Conservation (phyloP, 1,284 basidiomycete species). For the Microbotryum scabiosae region DNA sequence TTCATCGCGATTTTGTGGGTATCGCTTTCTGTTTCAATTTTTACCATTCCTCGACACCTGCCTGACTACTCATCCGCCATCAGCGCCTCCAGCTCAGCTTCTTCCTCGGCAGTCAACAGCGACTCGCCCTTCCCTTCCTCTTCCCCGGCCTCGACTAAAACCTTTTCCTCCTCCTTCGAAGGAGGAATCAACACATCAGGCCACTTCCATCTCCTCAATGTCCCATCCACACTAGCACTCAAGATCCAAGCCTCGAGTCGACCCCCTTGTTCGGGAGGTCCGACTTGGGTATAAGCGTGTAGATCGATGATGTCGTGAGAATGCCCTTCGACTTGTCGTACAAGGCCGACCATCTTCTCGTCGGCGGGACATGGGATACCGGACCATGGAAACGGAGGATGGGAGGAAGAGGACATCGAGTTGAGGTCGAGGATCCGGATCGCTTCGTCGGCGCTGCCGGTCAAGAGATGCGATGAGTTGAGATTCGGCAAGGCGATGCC, state of each 20-base stretch:
- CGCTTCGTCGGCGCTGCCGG: constrained; percentile 65
- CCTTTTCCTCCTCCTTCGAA: neutral
- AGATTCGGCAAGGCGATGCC: constrained; percentile 48
- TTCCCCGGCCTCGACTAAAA: constrained; percentile 10
- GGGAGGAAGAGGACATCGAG: constrained; percentile 10
- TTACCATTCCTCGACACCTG: too few species aligned
- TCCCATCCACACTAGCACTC: constrained; percentile 72
- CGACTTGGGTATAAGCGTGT: constrained; percentile 57
- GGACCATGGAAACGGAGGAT: constrained; percentile 1
- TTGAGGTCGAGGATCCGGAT: constrained; percentile 51
- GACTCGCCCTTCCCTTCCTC: constrained; percentile 11
- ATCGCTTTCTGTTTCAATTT: too few species aligned
- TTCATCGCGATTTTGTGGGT: too few species aligned
- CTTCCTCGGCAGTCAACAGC: constrained; percentile 29
- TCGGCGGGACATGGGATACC: constrained; percentile 15
- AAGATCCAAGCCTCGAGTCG: constrained; percentile 53
- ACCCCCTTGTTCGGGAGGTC: constrained; percentile 42
- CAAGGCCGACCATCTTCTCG: constrained; percentile 40
- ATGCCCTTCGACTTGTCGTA: constrained; percentile 63
- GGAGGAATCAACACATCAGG: constrained; percentile 8
- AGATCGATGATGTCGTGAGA: constrained; percentile 75
- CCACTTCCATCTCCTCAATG: constrained; percentile 59
- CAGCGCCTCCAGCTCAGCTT: constrained; percentile 25
- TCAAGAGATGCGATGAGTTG: constrained; percentile 61
- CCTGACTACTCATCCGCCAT: constrained; percentile 22